Evolutionary conservation across 2,329 filamentous ascomycete species (phyloP), one percentile per base, ranked within the genome.

Genomic region (Apiospora arundinis): DNA sequence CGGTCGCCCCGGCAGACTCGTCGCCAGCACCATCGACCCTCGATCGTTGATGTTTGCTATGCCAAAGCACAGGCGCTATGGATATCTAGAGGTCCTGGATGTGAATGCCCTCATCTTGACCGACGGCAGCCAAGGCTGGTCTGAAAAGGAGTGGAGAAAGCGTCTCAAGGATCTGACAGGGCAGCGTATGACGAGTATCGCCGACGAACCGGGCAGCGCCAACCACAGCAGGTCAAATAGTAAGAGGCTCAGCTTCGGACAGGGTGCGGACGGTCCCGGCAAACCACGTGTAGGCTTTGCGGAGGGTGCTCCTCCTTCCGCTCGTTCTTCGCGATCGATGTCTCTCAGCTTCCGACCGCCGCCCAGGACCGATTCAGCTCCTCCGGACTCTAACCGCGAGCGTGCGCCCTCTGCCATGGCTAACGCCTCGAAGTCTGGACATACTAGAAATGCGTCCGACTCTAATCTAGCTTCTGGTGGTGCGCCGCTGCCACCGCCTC

Each of bases 31-130:
- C 0, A 88, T 95, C 63, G 95, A 98, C 81, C 87, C 93, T 4
- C 90, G 94, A 65, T 97, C 96, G 71, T 87, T 99, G 74, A 99
- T 99, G 96, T 99, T 98, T 81, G 96, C 95, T 7, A 97, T 99
- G 92, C 95, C 96, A 0, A 94, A 93, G 76, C 91, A 96, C 76
- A 91, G 92, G 69, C 89, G 93, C 74, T 97, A 97, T 77, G 95
- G 95, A 0, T 98, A 98, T 78, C 84, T 99, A 37, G 96, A 98
- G 78, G 91, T 95, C 46, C 83, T 95, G 70, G 96, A 99, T 79
- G 93, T 98, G 21, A 91, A 92, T 4, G 88, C 88, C 69, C 84
- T 98, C 56, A 95, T 99, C 73, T 87, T 93, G 74, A 92, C 92
- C 3, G 89, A 94, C 3, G 93, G 93, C 25, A 97, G 92, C 80